These are phyloP conservation scores for Colletotrichum tanaceti DNA, from an alignment of 2,329 filamentous ascomycete genomes.

Conservation along the genomic window DNA sequence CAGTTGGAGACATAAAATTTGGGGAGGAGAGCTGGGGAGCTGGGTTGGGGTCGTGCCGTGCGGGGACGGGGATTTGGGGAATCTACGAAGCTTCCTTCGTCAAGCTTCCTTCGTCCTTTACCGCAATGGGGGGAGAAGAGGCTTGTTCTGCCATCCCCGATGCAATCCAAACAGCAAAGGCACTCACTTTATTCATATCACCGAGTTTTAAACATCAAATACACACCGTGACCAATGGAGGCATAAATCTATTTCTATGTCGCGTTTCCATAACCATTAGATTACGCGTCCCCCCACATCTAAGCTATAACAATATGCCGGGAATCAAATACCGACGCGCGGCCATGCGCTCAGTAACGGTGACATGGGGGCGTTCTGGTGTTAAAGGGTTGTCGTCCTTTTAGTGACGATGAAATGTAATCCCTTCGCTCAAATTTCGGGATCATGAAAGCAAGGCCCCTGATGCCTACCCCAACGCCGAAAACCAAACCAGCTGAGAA, in stretches of 20 bases:
- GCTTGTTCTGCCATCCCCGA: too few relatives aligned
- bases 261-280: constrained; percentile 33
- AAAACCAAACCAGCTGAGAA: constrained; percentile 35
- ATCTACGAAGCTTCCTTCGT: constrained; percentile 9
- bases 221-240: neutral
- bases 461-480: constrained; percentile 37
- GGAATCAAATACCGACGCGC: constrained; percentile 33
- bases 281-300: constrained; percentile 23
- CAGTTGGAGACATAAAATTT: constrained; percentile 32
- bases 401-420: constrained; percentile 25
- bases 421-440: constrained; percentile 36
- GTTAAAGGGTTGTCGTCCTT: constrained; percentile 32
- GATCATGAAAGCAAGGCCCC: constrained; percentile 34
- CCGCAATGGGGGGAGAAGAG: constrained; percentile 21
- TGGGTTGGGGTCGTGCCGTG: constrained; percentile 26
- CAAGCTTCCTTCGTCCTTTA: neutral
- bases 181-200: neutral
- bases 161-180: neutral
- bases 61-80: constrained; percentile 28
- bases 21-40: constrained; percentile 5
- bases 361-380: constrained; percentile 28
- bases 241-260: constrained; percentile 37
- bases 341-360: constrained; percentile 28
- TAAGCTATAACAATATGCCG: constrained; percentile 30
- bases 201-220: too few relatives aligned